Evolutionary conservation across 805 yeast species (phyloP), one percentile per base, ranked within the genome.

Genomic region (Candida maesae): DNA sequence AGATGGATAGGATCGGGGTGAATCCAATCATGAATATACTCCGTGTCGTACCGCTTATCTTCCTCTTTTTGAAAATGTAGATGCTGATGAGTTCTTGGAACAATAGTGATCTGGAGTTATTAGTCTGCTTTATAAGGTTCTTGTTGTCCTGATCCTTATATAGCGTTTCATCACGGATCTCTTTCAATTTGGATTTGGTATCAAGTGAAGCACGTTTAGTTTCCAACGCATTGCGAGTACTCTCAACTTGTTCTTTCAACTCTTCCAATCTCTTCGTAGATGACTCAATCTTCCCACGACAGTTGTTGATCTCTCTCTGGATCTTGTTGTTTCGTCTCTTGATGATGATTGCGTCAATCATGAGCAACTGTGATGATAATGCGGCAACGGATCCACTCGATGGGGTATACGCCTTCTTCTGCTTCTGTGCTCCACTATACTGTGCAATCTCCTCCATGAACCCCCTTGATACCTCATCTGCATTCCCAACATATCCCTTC

Each of bases 11-110:
- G 3, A 57, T 39, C 3, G 60, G 60, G 1, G 47, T 44, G 33
- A 57, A 55, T 5, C 55, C 43, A 13, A 56, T 42, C 39, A 44
- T 50, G 31, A 32, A 48, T 3, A 52, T 42, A 12, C 38, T 41
- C 20, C 44, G 35, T 6, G 38, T 19, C 2, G 45, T 40, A 9
- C 41, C 50, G 6, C 41, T 24, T n/a, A 48, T 38, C 32, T 46
- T 54, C 30, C 50, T 42, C 30, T 42, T 49, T 24, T 44, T 51
- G 24, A 57, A 12, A 2, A 44, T 33, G 29, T 54, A 54, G 11
- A 57, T 28, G 18, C 35, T 43, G 12, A 55, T 47, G 14, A 55
- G 37, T 32, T 57, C 61, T 32, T 57, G 59, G 28, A 42, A 55
- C 5, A 54, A 37, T 20, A 55, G 34, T 1, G 55, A 44, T 24